Evolutionary conservation across 192 early-diverging fungal species (phyloP), one percentile per base, ranked within the genome.

Genomic region (Coemansia sp.): DNA sequence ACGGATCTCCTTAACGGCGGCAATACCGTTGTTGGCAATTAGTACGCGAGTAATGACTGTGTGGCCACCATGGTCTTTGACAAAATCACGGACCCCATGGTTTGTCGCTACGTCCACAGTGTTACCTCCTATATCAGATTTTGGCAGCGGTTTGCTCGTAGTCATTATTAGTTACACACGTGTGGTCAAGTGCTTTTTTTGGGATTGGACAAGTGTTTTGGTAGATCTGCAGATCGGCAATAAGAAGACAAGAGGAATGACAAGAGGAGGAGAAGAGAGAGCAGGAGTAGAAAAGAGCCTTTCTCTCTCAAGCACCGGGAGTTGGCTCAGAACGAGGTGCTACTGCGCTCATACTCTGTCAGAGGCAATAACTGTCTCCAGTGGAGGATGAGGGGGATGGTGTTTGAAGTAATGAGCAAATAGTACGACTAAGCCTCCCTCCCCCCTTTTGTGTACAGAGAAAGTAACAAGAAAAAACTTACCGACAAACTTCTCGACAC

Each of bases 21-120:
- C 97, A 81, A 99, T 98, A 69, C 97, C 97, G 87, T 98, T 98
- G 89, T 99, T 99, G 71, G 97, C 97, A 79, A 99, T 96, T 47
- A 99, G 88, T 34, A 99, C 92, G 75, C 95, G 95, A 40, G 92
- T 93, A 74, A 99, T 98, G 38, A 95, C 91, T 52, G 91, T 93
- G 81, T 94, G 93, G 31, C 93, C 93, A 65, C 87, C 88, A 73
- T 91, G 77, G 66, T 88, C 87, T 81, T 88, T 84, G 60, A 94
- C 92, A 84, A 92, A 94, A 57, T 93, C 90, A 59, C 90, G 87
- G 27, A 93, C 90, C 61, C 79, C 79, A 46, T 88, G 88, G 73
- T 87, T 78, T 47, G 91, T 81, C 40, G 91, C 91, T 12, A 72
- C 81, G 36, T 87, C 85, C 46, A 93, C 73, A 38, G 87, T 84